phyloP scores from a whole-genome alignment of 2,329 filamentous ascomycete species.

The Botrytis squamosa region DNA sequence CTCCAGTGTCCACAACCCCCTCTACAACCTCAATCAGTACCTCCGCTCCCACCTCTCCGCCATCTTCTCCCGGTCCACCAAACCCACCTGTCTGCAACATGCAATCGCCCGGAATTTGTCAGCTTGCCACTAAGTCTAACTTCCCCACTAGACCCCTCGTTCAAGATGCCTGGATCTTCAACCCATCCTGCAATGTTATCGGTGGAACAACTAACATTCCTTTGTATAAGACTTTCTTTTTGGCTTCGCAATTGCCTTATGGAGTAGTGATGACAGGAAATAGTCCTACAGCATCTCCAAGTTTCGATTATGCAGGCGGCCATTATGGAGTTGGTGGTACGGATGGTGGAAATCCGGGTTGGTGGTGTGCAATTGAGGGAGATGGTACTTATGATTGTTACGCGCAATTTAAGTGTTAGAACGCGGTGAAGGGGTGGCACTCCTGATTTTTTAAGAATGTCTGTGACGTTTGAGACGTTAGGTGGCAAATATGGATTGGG shows the following conservation, averaged over 20 bases:
- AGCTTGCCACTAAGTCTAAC: slow-evolving; percentile 15
- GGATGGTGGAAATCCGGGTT: slow-evolving; percentile 20
- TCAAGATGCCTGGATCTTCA: slow-evolving; percentile 21
- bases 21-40: slow-evolving; percentile 2
- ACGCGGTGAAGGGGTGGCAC: neutral
- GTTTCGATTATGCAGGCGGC: slow-evolving; percentile 18
- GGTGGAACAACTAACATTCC: slow-evolving; percentile 18
- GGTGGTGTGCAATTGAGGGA: slow-evolving; percentile 20
- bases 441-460: neutral
- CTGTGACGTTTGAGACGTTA: neutral
- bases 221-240: slow-evolving; percentile 1
- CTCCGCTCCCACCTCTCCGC: neutral
- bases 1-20: neutral
- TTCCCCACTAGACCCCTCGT: neutral
- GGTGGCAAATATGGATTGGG: neutral
- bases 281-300: slow-evolving; percentile 19
- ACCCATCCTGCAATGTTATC: slow-evolving; percentile 19
- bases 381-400: slow-evolving; percentile 20
- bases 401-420: slow-evolving; percentile 18
- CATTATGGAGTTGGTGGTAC: slow-evolving; percentile 20
- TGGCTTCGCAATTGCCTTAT: slow-evolving; percentile 18
- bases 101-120: slow-evolving; percentile 16
- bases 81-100: slow-evolving; percentile 10
- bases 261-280: slow-evolving; percentile 11
- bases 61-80: slow-evolving; percentile 17